These are phyloP conservation scores for Kuraishia piskuri DNA, from an alignment of 805 yeast genomes.

Conservation along the genomic window DNA sequence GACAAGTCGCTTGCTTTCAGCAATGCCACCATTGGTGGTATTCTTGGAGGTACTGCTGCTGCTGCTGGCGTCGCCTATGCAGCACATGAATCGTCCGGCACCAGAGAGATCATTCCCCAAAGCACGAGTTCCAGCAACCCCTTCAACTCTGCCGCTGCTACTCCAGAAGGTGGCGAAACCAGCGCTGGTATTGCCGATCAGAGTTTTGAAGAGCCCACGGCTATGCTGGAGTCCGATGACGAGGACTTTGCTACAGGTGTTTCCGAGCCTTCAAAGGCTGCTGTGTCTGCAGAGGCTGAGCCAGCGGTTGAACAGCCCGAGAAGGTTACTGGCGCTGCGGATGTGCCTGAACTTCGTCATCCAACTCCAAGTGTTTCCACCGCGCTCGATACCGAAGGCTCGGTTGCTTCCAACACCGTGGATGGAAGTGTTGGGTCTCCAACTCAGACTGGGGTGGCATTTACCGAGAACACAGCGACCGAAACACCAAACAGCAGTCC, in stretches of 20 bases:
- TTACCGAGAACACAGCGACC: slow-evolving; percentile 5
- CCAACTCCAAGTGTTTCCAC: background rate
- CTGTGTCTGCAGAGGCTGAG: background rate
- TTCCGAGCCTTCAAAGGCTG: background rate
- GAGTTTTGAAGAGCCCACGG: slow-evolving; percentile 1
- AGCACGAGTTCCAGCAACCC: slow-evolving; percentile 1
- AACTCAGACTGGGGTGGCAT: slow-evolving; percentile 10
- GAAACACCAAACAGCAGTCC: slow-evolving; percentile 43
- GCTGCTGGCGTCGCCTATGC: slow-evolving; percentile 5
- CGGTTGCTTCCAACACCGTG: slow-evolving; percentile 3
- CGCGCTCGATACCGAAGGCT: background rate
- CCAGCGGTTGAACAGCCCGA: background rate
- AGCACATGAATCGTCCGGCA: background rate
- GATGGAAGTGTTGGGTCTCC: slow-evolving; percentile 12
- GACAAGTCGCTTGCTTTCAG: slow-evolving; percentile 21
- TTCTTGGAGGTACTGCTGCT: slow-evolving; percentile 7
- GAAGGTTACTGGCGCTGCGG: background rate
- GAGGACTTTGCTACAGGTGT: background rate
- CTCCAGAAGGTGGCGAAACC: slow-evolving; percentile 5
- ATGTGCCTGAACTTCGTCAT: background rate
- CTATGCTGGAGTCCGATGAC: background rate
- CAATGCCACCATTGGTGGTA: slow-evolving; percentile 14
- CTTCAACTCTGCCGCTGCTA: background rate
- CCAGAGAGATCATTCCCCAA: background rate
- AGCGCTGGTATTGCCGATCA: slow-evolving; percentile 14